phyloP scores from a whole-genome alignment of 2,329 filamentous ascomycete genomes.

The Dactylellina drechsleri region DNA sequence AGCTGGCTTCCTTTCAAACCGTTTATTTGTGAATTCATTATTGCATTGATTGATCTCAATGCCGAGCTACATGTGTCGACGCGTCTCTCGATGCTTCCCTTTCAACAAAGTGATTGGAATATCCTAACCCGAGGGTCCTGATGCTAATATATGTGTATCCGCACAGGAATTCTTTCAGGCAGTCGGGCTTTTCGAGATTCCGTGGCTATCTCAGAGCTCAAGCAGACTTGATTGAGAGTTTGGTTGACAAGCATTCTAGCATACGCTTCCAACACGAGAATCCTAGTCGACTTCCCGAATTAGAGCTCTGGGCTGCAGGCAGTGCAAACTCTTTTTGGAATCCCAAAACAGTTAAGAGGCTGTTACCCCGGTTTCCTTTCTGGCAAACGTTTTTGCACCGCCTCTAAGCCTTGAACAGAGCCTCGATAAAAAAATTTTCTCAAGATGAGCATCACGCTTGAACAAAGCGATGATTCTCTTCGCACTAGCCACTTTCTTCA shows the following conservation, averaged over 20 bases:
- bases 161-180: no score
- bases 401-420: conserved; percentile 50
- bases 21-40: neutral
- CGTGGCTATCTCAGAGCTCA: no score
- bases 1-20: conserved; percentile 8
- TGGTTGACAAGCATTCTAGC: no score
- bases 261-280: conserved; percentile 8
- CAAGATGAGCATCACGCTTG: conserved; percentile 29
- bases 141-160: no score
- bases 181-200: no score
- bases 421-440: conserved; percentile 36
- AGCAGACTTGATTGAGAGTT: no score
- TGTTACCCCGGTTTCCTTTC: conserved; percentile 25
- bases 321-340: conserved; percentile 35
- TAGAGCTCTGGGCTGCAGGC: conserved; percentile 15
- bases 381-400: conserved; percentile 45
- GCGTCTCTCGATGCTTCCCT: conserved; percentile 10
- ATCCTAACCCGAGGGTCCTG: neutral
- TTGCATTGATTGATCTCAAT: conserved; percentile 8
- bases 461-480: neutral
- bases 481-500: conserved; percentile 29
- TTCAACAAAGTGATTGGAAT: neutral
- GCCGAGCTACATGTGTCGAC: conserved; percentile 12
- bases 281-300: conserved; percentile 26
- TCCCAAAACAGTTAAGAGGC: conserved; percentile 23